Percentiles rank a stretch among this genome's conserved stretches.
These are phyloP conservation scores for Saccharomyces hybrid DNA, from an alignment of 1,139 yeast species.

Conservation along the genomic window DNA sequence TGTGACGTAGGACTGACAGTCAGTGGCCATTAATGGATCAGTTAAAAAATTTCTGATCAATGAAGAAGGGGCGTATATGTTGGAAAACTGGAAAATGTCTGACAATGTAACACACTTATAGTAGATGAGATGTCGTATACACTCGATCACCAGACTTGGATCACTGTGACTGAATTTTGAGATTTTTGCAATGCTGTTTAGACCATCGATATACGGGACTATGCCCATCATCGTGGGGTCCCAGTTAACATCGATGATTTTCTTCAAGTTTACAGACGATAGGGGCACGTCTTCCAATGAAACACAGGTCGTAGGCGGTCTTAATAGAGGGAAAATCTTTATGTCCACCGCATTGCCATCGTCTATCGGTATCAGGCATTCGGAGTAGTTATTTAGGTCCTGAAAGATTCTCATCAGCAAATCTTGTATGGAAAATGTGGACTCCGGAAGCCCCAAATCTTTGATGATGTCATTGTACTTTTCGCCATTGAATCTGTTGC, in stretches of 20 bases:
- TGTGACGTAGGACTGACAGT: conserved; percentile 76
- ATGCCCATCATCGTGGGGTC: conserved; percentile 93
- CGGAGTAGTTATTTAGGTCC: conserved; percentile 89
- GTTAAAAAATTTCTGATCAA: conserved; percentile 59
- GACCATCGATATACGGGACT: conserved; percentile 78
- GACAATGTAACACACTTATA: conserved; percentile 76
- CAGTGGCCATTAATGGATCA: conserved; percentile 61
- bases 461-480: conserved; percentile 22
- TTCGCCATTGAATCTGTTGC: neutral
- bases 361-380: conserved; percentile 90
- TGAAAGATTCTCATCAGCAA: conserved; percentile 83
- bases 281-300: conserved; percentile 77
- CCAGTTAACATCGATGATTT: conserved; percentile 84
- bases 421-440: conserved; percentile 61
- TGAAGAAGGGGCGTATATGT: conserved; percentile 85
- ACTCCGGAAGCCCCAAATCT: conserved; percentile 24
- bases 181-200: conserved; percentile 71
- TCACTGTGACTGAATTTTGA: conserved; percentile 79
- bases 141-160: conserved; percentile 67
- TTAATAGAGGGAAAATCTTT: conserved; percentile 77
- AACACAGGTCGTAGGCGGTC: conserved; percentile 66
- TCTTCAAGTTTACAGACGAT: conserved; percentile 62
- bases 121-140: conserved; percentile 85
- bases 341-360: conserved; percentile 86
- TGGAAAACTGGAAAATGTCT: conserved; percentile 83